Evolutionary conservation across 768 basidiomycete species (phyloP), one percentile per base, ranked within the genome.

Genomic region (Cantharellus cinnabarinus): DNA sequence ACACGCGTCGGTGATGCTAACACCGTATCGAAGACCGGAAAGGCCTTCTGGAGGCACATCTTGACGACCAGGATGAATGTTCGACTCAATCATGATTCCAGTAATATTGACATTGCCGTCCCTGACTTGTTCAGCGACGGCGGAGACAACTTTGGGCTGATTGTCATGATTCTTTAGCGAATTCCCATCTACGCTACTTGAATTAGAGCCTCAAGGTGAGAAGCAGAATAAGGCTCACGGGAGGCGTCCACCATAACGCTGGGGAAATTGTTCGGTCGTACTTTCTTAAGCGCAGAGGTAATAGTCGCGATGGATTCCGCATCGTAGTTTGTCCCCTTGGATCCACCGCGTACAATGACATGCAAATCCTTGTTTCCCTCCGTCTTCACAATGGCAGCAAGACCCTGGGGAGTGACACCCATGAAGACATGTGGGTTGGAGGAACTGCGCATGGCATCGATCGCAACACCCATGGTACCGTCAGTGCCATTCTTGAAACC

Each of bases 401-500:
- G 81, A 20, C 76, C 75, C 41, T 71, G 69, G 57, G 69, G 66
- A 61, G 73, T 74, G 56, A 76, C 72, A 60, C 74, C 93, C 84
- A 98, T 89, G 76, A 98, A 98, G 41, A 88, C 86, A 70, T 98
- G 94, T 3, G 91, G 88, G 68, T 90, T 85, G 2, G 83, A 85
- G 7, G 89, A 80, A 0, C 89, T 83, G 62, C 82, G 79, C 93
- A 98, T 97, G 14, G 94, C 95, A 70, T 99, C 95, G 59, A 98
- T 85, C 2, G 94, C 94, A 41, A 98, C 89, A 0, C 78, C 72
- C 54, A 97, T 82, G 62, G 69, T 67, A 58, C 95, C 95, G 69
- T 98, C 94, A 2, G 95, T 99, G 58, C 95, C 94, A 69, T 99
- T 99, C 72, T 99, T 99, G 82, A 99, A 99, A 4, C 90, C 89